Evolutionary conservation across 345 rosid genomes (phyloP).

Genomic region (Clausena lansium): DNA sequence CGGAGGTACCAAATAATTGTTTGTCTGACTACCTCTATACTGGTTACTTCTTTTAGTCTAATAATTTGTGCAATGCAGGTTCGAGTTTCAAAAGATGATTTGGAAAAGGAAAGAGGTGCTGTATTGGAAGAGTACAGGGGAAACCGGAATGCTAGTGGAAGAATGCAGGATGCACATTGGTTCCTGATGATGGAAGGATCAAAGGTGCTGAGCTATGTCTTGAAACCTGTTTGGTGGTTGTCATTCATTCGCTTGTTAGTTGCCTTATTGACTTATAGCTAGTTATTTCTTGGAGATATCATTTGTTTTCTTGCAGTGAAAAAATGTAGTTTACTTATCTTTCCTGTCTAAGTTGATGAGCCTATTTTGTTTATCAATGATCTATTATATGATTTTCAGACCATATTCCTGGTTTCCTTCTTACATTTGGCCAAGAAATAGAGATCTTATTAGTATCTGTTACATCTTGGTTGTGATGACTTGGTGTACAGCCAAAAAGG

Average conservation of each 20-base stretch:
- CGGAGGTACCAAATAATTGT: conserved; percentile 52
- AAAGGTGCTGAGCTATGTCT: conserved; percentile 45
- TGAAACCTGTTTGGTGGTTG: neutral
- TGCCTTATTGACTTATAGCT: neutral
- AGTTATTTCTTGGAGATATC: conserved; percentile 1
- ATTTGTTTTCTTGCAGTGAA: neutral
- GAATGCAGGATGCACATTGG: conserved; percentile 95
- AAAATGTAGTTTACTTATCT: neutral
- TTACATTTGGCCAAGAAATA: neutral
- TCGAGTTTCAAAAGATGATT: conserved; percentile 77
- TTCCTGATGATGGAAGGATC: conserved; percentile 85
- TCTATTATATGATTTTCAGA: neutral
- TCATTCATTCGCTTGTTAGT: neutral
- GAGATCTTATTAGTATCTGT: neutral
- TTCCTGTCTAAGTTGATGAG: neutral
- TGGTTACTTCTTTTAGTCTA: neutral
- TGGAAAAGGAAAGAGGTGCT: conserved; percentile 93
- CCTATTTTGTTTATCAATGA: neutral
- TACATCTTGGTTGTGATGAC: neutral
- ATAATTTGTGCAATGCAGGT: conserved; percentile 39
- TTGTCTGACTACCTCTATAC: neutral
- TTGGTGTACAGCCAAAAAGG: neutral
- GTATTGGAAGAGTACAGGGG: conserved; percentile 92
- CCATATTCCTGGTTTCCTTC: neutral
- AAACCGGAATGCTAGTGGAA: conserved; percentile 76